Base-by-base conservation (phyloP, 139 green algal genomes). In the Chlamydomonas urium region DNA sequence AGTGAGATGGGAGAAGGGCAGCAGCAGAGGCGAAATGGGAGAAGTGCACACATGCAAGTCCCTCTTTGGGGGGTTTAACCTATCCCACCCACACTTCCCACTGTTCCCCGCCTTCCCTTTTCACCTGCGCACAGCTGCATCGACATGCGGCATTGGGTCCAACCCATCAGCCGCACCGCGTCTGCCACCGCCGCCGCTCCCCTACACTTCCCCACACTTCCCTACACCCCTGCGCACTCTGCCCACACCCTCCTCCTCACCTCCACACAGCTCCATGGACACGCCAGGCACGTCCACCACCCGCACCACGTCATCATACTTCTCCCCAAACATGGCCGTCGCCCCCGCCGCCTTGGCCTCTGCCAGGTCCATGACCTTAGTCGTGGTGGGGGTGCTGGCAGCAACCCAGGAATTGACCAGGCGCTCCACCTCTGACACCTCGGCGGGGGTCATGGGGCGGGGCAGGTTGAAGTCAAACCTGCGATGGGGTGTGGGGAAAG, bases 281-380 rank as follows among this genome's bases (percentile, higher is more conserved):
- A 96, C 79, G 31, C 87, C 81, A 8, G 77, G 77, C 29, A 96
- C 89, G 50, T 90, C 81, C 50, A 97, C 87, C 50, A 98, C 93
- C 1, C 93, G 82, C 71, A 98, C 93, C 19, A 79, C 78, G 36
- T 94, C 90, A 35, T 85, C 89, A 66, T 98, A 98, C 79, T 97
- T 96, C 80, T 98, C 93, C 1, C 93, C 93, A 84, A 97, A 97
- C 91, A 97, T 97, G 38, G 90, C 90, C 3, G 86, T 90, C 45
- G 93, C 93, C 5, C 93, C 93, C 32, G 81, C 85, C 1, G 84
- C 88, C 73, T 93, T 91, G 23, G 93, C 93, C 32, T 91, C 91
- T 5, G 72, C 77, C 1, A 97, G 78, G 21, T 65, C 79, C 89
- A 98, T 95, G 38, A 86, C 79, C 26, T 23, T 47, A 14, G 53